phyloP scores from a whole-genome alignment of 768 basidiomycete genomes.

The Mrakia gelida region DNA sequence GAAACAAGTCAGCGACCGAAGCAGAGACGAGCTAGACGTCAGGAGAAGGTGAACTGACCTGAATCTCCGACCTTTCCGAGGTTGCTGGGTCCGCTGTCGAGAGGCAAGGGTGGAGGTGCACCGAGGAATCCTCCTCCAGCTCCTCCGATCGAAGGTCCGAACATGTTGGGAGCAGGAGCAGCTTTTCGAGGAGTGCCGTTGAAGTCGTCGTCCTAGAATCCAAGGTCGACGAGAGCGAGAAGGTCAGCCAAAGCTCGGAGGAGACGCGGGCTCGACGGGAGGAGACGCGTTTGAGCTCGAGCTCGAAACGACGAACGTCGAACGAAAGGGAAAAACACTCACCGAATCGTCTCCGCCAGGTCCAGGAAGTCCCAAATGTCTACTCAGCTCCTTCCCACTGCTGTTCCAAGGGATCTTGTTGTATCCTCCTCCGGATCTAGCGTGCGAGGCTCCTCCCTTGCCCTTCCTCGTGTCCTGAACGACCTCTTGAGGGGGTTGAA shows the following conservation, averaged over 20 bases:
- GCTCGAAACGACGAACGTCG: conserved; percentile 34
- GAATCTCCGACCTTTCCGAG: conserved; percentile 78
- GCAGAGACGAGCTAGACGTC: background rate
- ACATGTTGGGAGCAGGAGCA: conserved; percentile 37
- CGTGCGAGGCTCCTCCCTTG: conserved; percentile 15
- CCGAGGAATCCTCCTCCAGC: conserved; percentile 54
- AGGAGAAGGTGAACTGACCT: conserved; percentile 48
- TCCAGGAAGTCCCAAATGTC: conserved; percentile 41
- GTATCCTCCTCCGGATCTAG: conserved; percentile 6
- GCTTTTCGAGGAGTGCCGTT: conserved; percentile 30
- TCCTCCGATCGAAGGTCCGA: conserved; percentile 32
- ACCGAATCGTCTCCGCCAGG: conserved; percentile 35
- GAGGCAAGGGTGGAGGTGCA: conserved; percentile 51
- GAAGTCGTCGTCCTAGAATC: conserved; percentile 37
- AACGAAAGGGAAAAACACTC: background rate
- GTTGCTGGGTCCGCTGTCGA: conserved; percentile 71
- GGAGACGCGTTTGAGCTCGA: background rate
- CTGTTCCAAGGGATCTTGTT: conserved; percentile 34
- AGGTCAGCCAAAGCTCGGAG: too few species aligned
- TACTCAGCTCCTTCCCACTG: conserved; percentile 38
- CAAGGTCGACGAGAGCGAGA: too few species aligned
- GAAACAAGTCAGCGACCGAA: background rate
- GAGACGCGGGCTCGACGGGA: background rate
- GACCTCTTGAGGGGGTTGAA: conserved; percentile 12
- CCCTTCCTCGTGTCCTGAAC: conserved; percentile 11